These are phyloP conservation scores for Fusarium sp. DNA, from an alignment of 2,329 filamentous ascomycete genomes.

Conservation along the genomic window DNA sequence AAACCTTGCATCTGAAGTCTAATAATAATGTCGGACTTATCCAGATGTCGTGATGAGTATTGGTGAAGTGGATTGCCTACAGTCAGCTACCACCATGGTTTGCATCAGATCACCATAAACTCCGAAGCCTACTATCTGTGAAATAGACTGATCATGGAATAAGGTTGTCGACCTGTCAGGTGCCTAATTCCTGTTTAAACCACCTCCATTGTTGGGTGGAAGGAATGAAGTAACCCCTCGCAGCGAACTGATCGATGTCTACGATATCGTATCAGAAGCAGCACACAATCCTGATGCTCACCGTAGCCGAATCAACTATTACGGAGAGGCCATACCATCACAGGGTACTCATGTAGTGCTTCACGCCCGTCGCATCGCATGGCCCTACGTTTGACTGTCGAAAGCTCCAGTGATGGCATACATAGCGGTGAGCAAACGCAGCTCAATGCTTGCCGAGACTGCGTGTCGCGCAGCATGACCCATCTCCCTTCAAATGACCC, in stretches of 20 bases:
- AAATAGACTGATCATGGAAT: not conserved
- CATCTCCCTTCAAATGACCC: conserved; percentile 3
- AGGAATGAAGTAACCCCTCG: not conserved
- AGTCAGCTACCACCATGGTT: not conserved
- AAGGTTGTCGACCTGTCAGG: not conserved
- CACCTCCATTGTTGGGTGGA: not conserved
- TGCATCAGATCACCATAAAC: not conserved
- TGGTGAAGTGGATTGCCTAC: not conserved
- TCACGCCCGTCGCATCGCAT: conserved; percentile 7
- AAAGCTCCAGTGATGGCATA: not conserved
- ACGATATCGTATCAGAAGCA: not conserved
- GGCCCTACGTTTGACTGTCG: not conserved
- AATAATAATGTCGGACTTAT: not conserved
- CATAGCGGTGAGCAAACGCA: conserved; percentile 32
- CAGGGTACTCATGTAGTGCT: not conserved
- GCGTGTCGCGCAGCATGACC: not conserved
- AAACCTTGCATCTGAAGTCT: no score
- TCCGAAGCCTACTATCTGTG: not conserved
- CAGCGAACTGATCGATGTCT: not conserved
- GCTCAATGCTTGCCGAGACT: not conserved
- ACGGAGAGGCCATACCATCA: not conserved
- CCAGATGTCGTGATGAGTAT: not conserved
- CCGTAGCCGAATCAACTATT: not conserved
- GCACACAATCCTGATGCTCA: not conserved
- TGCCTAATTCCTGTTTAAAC: not conserved